Conservation (phyloP, 164 flowering plant species). For the Vitis rotundifolia region DNA sequence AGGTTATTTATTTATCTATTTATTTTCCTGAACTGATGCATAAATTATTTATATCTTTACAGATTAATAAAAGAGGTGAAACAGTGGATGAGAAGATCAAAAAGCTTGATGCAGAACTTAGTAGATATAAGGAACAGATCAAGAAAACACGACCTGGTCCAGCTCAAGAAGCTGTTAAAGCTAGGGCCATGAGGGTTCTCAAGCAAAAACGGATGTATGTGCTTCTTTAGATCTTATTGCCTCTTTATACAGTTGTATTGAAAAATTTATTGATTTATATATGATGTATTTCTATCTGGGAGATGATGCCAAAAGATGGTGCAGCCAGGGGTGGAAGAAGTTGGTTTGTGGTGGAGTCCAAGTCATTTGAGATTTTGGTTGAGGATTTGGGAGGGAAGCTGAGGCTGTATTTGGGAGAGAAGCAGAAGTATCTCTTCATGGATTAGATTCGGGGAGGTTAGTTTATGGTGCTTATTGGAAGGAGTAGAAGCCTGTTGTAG, state of each 20-base stretch:
- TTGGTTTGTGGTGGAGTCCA: too few relatives aligned
- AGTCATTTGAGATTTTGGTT: too few relatives aligned
- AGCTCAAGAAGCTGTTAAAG: slow-evolving; percentile 97
- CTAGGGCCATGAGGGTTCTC: slow-evolving; percentile 95
- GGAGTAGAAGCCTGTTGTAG: too few relatives aligned
- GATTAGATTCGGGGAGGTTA: too few relatives aligned
- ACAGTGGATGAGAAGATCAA: slow-evolving; percentile 89
- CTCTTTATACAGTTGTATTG: background rate
- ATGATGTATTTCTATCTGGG: background rate
- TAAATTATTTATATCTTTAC: slow-evolving; percentile 2
- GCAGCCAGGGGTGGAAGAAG: too few relatives aligned
- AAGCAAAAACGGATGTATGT: slow-evolving; percentile 90
- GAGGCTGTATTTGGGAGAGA: too few relatives aligned
- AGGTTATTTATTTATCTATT: background rate
- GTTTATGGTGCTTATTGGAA: too few relatives aligned
- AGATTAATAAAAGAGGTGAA: slow-evolving; percentile 93
- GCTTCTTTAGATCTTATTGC: background rate
- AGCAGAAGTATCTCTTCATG: too few relatives aligned
- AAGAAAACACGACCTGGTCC: slow-evolving; percentile 95
- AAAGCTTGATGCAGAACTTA: slow-evolving; percentile 83
- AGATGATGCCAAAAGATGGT: too few relatives aligned
- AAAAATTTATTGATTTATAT: background rate
- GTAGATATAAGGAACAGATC: slow-evolving; percentile 80
- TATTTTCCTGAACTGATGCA: background rate
- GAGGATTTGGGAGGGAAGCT: too few relatives aligned